phyloP scores from a whole-genome alignment of 768 basidiomycete species.

The Naganishia antarctica region DNA sequence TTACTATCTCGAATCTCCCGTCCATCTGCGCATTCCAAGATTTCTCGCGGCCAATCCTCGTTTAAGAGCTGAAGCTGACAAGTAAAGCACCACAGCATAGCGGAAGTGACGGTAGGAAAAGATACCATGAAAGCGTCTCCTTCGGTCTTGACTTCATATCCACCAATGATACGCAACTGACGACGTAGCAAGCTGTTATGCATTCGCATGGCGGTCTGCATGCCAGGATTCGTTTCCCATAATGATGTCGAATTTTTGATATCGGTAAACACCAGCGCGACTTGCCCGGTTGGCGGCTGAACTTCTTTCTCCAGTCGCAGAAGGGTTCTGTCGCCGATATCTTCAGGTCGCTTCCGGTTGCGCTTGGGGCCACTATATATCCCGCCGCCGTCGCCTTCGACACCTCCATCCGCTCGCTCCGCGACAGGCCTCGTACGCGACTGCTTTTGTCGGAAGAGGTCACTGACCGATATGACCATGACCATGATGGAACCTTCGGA shows the following conservation, averaged over 20 bases:
- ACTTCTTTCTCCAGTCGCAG: conserved; percentile 67
- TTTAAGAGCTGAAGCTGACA: conserved; percentile 77
- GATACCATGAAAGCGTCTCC: conserved; percentile 99
- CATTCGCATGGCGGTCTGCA: conserved; percentile 84
- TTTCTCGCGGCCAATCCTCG: conserved; percentile 85
- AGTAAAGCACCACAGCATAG: conserved; percentile 81
- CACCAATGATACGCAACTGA: conserved; percentile 79
- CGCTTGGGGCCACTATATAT: conserved; percentile 32
- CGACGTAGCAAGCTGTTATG: conserved; percentile 84
- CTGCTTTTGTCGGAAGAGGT: conserved; percentile 60
- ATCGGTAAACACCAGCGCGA: conserved; percentile 95
- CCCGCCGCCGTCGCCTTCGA: conserved; percentile 50
- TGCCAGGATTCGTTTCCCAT: conserved; percentile 93
- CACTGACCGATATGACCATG: conserved; percentile 84
- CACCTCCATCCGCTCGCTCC: conserved; percentile 52
- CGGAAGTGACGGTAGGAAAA: conserved; percentile 80
- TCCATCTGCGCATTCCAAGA: conserved; percentile 87
- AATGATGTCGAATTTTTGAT: conserved; percentile 93
- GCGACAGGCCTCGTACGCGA: conserved; percentile 49
- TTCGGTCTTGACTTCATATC: conserved; percentile 99
- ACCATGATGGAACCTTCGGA: conserved; percentile 92
- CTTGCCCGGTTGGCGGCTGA: conserved; percentile 73
- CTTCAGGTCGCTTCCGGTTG: conserved; percentile 38
- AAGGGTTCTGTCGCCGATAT: conserved; percentile 49
- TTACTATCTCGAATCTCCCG: conserved; percentile 65